Base-by-base conservation (phyloP, 257 asterid species). In the Cinchona pubescens region DNA sequence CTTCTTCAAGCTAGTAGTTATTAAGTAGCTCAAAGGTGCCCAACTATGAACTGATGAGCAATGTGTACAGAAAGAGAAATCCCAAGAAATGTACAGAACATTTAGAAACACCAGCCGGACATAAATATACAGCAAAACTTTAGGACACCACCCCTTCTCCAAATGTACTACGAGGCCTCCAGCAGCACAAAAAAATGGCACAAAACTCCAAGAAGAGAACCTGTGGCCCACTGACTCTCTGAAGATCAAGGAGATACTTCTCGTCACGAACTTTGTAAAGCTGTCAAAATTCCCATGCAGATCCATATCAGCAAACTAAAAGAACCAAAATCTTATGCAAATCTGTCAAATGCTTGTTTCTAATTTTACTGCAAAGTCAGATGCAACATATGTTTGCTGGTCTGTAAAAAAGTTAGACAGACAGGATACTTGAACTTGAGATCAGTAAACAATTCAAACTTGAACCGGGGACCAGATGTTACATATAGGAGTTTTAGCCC, bases 171-270 rank as follows among this genome's bases (percentile, higher is more conserved):
- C 25, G 87, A 72, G 78, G 84, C 83, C 73, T 89, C 88, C 37
- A 90, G 93, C 77, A 85, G 84, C 87, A 76, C 82, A 87, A 90
- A 82, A 94, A 90, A 82, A 86, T 81, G 34, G 99, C 90, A 62
- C 99, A 94, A 82, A 92, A 90, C 83, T 94, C 97, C 83, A 94
- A 84, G 90, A 94, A 94, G 75, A 94, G 95, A 67, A 94, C 78
- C 56, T 87, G 96, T 0, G 97, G 93, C n/a, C 99, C 99, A 19
- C 86, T 88, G 32, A 94, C 82, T 88, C 97, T 87, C 89, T 94
- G 99, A 60, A 92, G 78, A 86, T 94, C 97, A 38, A 94, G 96
- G 83, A 94, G 72, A 76, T 90, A 89, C 81, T 87, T 92, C 59
- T 86, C 94, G 0, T 94, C 97, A 60, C 83, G 84, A 53, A 88